These are phyloP conservation scores for Colletotrichum lini DNA, from an alignment of 2,329 filamentous ascomycete genomes.

Conservation along the genomic window DNA sequence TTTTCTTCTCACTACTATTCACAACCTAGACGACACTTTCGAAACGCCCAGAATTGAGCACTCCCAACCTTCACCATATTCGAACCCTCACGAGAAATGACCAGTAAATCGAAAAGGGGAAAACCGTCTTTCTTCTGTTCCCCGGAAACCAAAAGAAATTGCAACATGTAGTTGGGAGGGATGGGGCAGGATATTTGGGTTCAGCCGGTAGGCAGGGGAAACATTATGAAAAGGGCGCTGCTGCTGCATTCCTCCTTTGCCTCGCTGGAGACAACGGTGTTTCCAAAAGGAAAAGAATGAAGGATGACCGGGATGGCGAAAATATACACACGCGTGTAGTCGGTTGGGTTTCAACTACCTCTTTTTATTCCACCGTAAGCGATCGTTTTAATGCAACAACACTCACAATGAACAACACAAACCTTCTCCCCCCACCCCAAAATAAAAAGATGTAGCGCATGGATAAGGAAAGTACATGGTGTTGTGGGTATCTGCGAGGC, in stretches of 20 bases:
- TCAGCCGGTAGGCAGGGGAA: slow-evolving; percentile 10
- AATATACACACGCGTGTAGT: slow-evolving; percentile 33
- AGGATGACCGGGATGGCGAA: slow-evolving; percentile 26
- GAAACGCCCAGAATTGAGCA: slow-evolving; percentile 29
- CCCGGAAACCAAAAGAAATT: slow-evolving; percentile 31
- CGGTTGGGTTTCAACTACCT: slow-evolving; percentile 35
- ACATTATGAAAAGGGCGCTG: slow-evolving; percentile 22
- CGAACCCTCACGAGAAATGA: slow-evolving; percentile 41
- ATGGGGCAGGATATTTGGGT: slow-evolving; percentile 25
- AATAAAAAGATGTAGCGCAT: neutral
- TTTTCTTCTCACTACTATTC: slow-evolving; percentile 20
- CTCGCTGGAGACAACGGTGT: neutral
- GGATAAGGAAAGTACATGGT: slow-evolving; percentile 14
- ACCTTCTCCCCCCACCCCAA: neutral
- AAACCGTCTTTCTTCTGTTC: slow-evolving; percentile 18
- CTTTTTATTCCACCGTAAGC: slow-evolving; percentile 35
- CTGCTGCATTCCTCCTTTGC: slow-evolving; percentile 25
- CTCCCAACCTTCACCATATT: slow-evolving; percentile 20
- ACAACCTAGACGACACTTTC: slow-evolving; percentile 35
- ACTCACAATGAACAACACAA: slow-evolving; percentile 4
- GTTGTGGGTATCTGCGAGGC: neutral
- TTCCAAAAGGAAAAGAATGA: slow-evolving; percentile 17
- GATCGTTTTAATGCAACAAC: slow-evolving; percentile 39
- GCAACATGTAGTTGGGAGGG: slow-evolving; percentile 31
- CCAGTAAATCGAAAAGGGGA: slow-evolving; percentile 9